Percentiles rank a stretch among this genome's conserved stretches.
phyloP scores from a whole-genome alignment of 345 rosid genomes.

The Camelina hispida region DNA sequence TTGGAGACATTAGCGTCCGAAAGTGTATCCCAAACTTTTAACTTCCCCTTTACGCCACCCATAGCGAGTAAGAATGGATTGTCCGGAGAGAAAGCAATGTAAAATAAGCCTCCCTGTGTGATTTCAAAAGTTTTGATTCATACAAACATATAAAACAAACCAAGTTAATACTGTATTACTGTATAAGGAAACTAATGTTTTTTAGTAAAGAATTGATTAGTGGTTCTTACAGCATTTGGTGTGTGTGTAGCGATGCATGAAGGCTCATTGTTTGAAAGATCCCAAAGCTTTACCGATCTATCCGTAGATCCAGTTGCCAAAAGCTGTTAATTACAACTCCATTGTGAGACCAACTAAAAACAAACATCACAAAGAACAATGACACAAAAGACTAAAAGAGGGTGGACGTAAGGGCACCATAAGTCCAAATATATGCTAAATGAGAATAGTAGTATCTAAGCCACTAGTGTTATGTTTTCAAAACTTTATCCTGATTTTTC shows the following conservation, averaged over 20 bases:
- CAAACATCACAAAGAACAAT: background rate
- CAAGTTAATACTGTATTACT: too few species aligned
- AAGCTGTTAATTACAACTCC: background rate
- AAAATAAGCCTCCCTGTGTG: background rate
- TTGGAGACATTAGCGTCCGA: constrained; percentile 52
- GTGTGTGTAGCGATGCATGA: background rate
- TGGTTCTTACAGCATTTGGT: background rate
- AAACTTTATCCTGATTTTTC: background rate
- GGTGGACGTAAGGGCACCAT: background rate
- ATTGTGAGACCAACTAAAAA: background rate
- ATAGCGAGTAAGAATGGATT: background rate
- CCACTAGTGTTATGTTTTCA: background rate
- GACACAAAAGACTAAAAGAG: too few species aligned
- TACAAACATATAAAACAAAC: background rate
- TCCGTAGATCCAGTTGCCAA: background rate
- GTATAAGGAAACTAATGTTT: background rate
- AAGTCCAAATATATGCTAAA: too few species aligned
- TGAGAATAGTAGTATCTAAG: too few species aligned
- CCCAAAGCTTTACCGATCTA: background rate
- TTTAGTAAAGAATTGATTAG: background rate
- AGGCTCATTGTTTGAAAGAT: background rate
- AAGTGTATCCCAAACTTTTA: constrained; percentile 53
- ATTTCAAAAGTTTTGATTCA: background rate
- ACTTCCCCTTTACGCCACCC: background rate
- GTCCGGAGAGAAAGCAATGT: background rate